A percentile compares a stretch with the other conserved stretches of the same genome.
These are phyloP conservation scores for Metarhizium brunneum DNA, from an alignment of 2,329 filamentous ascomycete genomes.

Conservation along the genomic window DNA sequence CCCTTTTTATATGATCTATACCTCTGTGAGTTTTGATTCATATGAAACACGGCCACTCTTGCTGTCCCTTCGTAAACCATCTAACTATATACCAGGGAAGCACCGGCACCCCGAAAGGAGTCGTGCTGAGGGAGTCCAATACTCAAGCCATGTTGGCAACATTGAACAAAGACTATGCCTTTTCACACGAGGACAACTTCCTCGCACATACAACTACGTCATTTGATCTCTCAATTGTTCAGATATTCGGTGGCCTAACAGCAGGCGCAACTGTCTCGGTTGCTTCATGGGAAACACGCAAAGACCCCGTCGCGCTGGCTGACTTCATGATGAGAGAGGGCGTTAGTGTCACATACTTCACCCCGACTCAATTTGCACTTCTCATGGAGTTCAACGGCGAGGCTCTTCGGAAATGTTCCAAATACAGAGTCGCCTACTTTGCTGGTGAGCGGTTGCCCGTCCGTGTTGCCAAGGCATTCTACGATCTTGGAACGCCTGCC, in stretches of 20 bases:
- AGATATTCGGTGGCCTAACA: slow-evolving; percentile 13
- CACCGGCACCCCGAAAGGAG: slow-evolving; percentile 16
- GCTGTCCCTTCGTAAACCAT: neutral
- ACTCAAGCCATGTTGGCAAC: slow-evolving; percentile 16
- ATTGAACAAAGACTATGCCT: slow-evolving; percentile 13
- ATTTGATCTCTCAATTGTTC: slow-evolving; percentile 16
- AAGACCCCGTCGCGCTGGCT: slow-evolving; percentile 14
- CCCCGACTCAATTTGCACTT: slow-evolving; percentile 14
- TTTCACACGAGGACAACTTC: slow-evolving; percentile 11
- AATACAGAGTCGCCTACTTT: slow-evolving; percentile 14
- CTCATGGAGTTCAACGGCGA: slow-evolving; percentile 14
- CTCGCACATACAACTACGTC: slow-evolving; percentile 15
- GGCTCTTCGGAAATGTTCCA: slow-evolving; percentile 10
- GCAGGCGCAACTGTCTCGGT: slow-evolving; percentile 14
- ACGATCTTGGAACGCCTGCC: slow-evolving; percentile 14
- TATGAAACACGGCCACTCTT: neutral
- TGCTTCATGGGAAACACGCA: slow-evolving; percentile 14
- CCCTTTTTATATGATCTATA: slow-evolving; percentile 17
- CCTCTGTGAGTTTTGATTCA: slow-evolving; percentile 10
- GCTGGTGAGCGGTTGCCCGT: slow-evolving; percentile 15
- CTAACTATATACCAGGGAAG: slow-evolving; percentile 10
- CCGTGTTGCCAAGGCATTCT: slow-evolving; percentile 13
- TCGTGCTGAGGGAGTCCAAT: slow-evolving; percentile 15
- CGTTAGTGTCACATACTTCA: slow-evolving; percentile 14
- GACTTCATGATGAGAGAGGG: slow-evolving; percentile 13